Conservation (phyloP, 306 rosid genomes). For the Prunus mume region DNA sequence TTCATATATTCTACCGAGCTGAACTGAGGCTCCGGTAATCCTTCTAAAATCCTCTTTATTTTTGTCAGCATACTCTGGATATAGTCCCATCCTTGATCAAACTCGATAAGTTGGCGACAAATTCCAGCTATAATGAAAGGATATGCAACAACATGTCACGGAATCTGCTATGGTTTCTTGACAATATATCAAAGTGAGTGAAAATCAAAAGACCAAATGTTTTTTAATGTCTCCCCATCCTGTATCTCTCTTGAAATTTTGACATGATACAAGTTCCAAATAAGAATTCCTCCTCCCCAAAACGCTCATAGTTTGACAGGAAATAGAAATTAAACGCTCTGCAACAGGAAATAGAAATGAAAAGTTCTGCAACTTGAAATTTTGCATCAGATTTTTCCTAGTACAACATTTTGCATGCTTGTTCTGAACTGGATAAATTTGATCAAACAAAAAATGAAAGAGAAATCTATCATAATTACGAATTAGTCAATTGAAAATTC, state of each 20-base stretch:
- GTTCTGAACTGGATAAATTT: background rate
- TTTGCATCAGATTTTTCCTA: background rate
- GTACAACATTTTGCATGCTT: background rate
- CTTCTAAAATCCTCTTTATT: slow-evolving; percentile 17
- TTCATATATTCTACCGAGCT: slow-evolving; percentile 11
- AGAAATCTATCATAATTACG: background rate
- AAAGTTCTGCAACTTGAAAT: background rate
- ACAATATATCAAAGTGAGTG: background rate
- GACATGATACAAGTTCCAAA: background rate
- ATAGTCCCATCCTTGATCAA: slow-evolving; percentile 20
- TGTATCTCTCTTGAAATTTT: too few species aligned
- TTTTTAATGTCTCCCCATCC: background rate
- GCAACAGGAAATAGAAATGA: background rate
- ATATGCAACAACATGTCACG: background rate
- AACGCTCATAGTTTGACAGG: too few species aligned
- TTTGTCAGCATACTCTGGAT: background rate
- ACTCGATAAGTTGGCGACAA: background rate
- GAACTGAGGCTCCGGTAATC: slow-evolving; percentile 15
- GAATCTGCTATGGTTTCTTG: background rate
- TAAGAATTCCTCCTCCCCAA: too few species aligned
- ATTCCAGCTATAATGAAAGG: background rate
- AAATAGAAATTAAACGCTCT: too few species aligned
- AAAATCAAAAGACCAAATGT: background rate
- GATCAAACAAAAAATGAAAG: background rate
- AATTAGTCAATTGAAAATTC: background rate